These are phyloP conservation scores for Colletotrichum tropicicola DNA, from an alignment of 2,329 filamentous ascomycete species.

Conservation along the genomic window DNA sequence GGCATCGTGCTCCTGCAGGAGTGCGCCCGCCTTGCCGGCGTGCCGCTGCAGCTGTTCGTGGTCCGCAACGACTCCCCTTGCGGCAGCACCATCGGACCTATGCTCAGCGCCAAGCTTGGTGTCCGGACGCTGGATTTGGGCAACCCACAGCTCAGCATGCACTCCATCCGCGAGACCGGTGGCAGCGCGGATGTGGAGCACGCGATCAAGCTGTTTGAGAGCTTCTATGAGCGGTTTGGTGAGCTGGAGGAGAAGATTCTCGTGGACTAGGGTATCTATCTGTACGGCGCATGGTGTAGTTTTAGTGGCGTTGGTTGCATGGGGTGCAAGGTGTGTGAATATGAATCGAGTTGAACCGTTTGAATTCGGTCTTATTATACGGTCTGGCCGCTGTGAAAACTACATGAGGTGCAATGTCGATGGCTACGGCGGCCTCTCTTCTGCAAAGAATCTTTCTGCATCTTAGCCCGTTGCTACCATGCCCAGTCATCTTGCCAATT, in stretches of 20 bases:
- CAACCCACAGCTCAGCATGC: slow-evolving; percentile 96
- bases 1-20: slow-evolving; percentile 94
- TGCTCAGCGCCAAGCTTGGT: slow-evolving; percentile 87
- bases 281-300: neutral
- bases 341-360: too few relatives aligned
- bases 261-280: slow-evolving; percentile 69
- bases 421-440: too few relatives aligned
- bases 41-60: slow-evolving; percentile 94
- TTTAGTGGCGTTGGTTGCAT: slow-evolving; percentile 15
- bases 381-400: too few relatives aligned
- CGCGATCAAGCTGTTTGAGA: slow-evolving; percentile 84
- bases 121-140: slow-evolving; percentile 90
- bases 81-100: slow-evolving; percentile 97
- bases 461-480: too few relatives aligned
- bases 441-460: too few relatives aligned
- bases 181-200: slow-evolving; percentile 89
- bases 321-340: neutral
- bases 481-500: too few relatives aligned
- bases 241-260: slow-evolving; percentile 83
- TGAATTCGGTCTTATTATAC: too few relatives aligned
- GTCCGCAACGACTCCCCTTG: slow-evolving; percentile 95
- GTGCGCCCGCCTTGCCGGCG: slow-evolving; percentile 75
- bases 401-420: too few relatives aligned
- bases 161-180: slow-evolving; percentile 93
- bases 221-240: slow-evolving; percentile 89